Conservation (phyloP, 768 basidiomycete genomes). For the Hygrocybe coccinea region DNA sequence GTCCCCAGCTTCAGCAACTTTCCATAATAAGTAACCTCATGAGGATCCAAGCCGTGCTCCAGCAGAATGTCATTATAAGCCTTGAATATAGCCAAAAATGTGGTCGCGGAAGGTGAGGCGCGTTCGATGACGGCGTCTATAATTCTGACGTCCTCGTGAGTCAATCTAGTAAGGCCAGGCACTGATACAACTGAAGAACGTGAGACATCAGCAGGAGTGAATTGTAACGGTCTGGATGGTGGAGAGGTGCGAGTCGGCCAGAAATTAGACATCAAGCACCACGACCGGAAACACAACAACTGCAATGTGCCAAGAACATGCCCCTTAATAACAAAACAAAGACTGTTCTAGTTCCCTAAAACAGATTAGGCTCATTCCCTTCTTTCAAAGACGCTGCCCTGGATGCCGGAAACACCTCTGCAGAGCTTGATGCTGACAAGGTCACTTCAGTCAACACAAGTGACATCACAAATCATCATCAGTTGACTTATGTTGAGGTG, state of each 20-base stretch:
- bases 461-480: too few species aligned
- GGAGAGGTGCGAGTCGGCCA: conserved; percentile 10
- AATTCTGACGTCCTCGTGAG: conserved; percentile 58
- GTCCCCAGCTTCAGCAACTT: conserved; percentile 81
- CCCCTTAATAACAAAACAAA: too few species aligned
- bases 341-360: too few species aligned
- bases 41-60: conserved; percentile 70
- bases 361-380: too few species aligned
- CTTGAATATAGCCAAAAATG: conserved; percentile 77
- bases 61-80: conserved; percentile 77
- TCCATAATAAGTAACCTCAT: conserved; percentile 77
- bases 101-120: conserved; percentile 63
- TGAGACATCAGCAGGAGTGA: conserved; percentile 33
- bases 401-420: too few species aligned
- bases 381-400: too few species aligned
- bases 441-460: too few species aligned
- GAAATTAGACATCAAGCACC: conserved; percentile 6
- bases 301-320: not conserved
- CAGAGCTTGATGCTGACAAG: too few species aligned
- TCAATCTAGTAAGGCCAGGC: conserved; percentile 50
- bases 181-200: conserved; percentile 38
- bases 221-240: not conserved
- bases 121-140: conserved; percentile 70
- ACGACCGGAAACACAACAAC: not conserved
- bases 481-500: too few species aligned